Conservation (phyloP, 2,329 filamentous ascomycete genomes). For the Aspergillus piperis region DNA sequence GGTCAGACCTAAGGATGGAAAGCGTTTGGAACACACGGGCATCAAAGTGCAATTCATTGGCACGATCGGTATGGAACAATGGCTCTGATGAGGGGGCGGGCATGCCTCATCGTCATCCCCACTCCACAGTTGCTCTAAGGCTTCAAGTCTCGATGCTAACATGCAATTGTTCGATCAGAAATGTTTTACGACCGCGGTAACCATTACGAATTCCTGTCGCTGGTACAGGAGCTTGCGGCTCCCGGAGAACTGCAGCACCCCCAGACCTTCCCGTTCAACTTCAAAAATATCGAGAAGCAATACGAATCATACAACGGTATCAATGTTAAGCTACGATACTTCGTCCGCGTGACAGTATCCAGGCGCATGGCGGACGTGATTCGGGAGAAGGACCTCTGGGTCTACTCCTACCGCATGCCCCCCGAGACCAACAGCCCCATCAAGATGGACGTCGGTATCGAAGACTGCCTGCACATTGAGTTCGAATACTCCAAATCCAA, state of each 20-base stretch:
- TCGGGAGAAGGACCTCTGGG: conserved; percentile 99
- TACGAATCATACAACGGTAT: conserved; percentile 99
- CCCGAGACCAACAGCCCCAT: conserved; percentile 98
- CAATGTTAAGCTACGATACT: conserved; percentile 98
- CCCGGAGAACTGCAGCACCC: conserved; percentile 98
- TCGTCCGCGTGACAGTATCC: conserved; percentile 93
- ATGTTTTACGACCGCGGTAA: conserved; percentile 99
- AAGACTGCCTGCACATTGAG: conserved; percentile 98
- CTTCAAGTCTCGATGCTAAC: background rate
- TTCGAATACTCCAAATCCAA: conserved; percentile 99
- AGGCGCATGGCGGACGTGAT: conserved; percentile 97
- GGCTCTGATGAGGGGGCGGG: background rate
- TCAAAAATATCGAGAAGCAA: conserved; percentile 99
- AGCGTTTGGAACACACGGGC: conserved; percentile 94
- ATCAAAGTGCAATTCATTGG: conserved; percentile 99
- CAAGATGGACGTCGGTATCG: conserved; percentile 99
- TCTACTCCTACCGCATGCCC: conserved; percentile 96
- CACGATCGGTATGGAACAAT: conserved; percentile 72
- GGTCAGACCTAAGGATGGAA: conserved; percentile 94
- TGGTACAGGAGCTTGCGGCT: conserved; percentile 94
- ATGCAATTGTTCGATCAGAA: conserved; percentile 57
- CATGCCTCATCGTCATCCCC: background rate
- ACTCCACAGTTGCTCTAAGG: background rate
- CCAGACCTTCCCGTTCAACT: conserved; percentile 98
- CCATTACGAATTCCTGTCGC: conserved; percentile 97